Base-by-base conservation (phyloP, 2,329 filamentous ascomycete genomes). In the Verticillium dahliae region DNA sequence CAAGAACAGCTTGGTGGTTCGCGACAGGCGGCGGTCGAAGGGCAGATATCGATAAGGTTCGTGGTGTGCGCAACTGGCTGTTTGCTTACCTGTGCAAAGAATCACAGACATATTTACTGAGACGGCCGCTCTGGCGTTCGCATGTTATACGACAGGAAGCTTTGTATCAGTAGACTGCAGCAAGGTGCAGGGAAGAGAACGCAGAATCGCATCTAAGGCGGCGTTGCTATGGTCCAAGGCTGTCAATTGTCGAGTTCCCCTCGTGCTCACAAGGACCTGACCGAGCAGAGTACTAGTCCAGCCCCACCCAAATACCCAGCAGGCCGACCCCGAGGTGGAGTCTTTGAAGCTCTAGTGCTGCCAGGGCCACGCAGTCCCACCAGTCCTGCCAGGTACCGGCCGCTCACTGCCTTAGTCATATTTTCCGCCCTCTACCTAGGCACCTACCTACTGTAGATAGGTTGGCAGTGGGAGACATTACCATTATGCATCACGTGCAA, bases 1-100 rank as follows among this genome's bases (percentile, higher is more conserved):
- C 15, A 11, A 34, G n/a, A n/a, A 9, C 15, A 52, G 15, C n/a
- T 9, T 22, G 13, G 33, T 34, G 18, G 10, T 11, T 6, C 3
- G 31, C 54, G 6, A 34, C 15, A 31, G 31, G 31, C 54, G 6
- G 15, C 15, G 54, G 31, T 33, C 11, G 27, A 56, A 15, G 5
- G 7, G 27, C 14, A 56, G 33, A 56, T 18, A 56, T 34, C 27
- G 54, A 56, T 35, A 34, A 34, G 33, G 45, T 52, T 18, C 45
- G 18, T 11, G 45, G n/a, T 18, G n/a, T 10, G 45, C 27, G 27
- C 45, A 22, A 18, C 18, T 11, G 10, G 7, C 50, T 55, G 60
- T 60, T 50, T n/a, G 68, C 73, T 67, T 77, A 85, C 83, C 83
- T 72, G 84, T 86, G 70, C 84, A 86, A 64, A 86, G 80, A 76